Evolutionary conservation across 495 filamentous ascomycete species (phyloP), one percentile per base, ranked within the genome.

Genomic region (Glonium stellatum): DNA sequence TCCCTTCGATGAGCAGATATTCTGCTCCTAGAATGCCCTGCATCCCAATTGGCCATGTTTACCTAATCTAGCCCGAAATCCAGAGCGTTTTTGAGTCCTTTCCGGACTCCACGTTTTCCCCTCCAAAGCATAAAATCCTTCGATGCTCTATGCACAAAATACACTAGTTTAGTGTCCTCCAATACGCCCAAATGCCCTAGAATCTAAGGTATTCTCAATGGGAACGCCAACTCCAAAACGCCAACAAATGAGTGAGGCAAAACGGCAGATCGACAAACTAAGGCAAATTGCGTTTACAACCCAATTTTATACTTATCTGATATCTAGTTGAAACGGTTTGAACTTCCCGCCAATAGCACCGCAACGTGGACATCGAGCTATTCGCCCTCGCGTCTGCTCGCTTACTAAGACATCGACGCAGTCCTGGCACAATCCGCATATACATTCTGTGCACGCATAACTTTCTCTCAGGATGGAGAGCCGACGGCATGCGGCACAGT

Each of bases 401-500:
- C 75, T 76, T 19, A 89, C 86, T 57, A 93, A 80, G 62, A 87
- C 83, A 61, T 87, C 83, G 18, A 95, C 89, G 60, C 91, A 96
- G 44, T 87, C 87, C 55, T 82, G 85, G 68, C 91, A 96, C 50
- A 96, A 80, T 1, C 91, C 91, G 69, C 89, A 93, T 53, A 96
- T 95, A 70, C 91, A 96, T 69, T 96, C 90, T 0, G 90, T 95
- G 72, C 91, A 96, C 12, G 91, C 91, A 69, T 87, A 96, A 34
- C 87, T 90, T 58, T 92, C 86, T 59, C 83, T 84, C 47, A 96
- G 72, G 2, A 86, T 72, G 60, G 85, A 89, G 3, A 87, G 72
- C 19, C 84, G 81, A 61, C 86, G 85, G 69, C 91, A 96, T 18
- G 83, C 82, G 0, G 91, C 88, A 70, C 91, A 96, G 66, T 90